These are phyloP conservation scores for Agaricus sinodeliciosus DNA, from an alignment of 768 basidiomycete species.

Conservation along the genomic window DNA sequence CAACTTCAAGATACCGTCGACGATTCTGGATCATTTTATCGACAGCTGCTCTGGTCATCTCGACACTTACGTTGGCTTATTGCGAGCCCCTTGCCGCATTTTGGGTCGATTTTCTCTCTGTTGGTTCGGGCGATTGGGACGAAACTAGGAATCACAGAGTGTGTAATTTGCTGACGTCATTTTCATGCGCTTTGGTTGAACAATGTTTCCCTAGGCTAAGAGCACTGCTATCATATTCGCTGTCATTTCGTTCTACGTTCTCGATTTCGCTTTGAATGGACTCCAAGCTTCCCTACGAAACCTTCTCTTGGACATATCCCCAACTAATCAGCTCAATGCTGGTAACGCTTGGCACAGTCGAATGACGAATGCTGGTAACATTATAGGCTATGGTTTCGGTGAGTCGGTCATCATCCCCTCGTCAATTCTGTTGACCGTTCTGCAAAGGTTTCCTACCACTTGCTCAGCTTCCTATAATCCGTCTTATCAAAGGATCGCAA, in stretches of 20 bases:
- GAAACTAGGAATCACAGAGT: constrained; percentile 61
- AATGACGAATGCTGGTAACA: constrained; percentile 96
- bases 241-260: constrained; percentile 82
- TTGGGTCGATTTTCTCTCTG: constrained; percentile 70
- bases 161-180: constrained; percentile 16
- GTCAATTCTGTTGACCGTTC: constrained; percentile 7
- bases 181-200: not conserved
- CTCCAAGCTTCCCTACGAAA: constrained; percentile 89
- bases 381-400: constrained; percentile 92
- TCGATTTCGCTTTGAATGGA: constrained; percentile 98
- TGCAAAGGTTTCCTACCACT: constrained; percentile 81
- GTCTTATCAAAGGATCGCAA: constrained; percentile 82
- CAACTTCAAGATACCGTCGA: constrained; percentile 82
- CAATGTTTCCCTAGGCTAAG: constrained; percentile 37
- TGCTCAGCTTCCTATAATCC: constrained; percentile 66
- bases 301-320: constrained; percentile 87
- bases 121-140: constrained; percentile 84
- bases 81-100: constrained; percentile 67
- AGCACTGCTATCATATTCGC: constrained; percentile 80
- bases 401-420: constrained; percentile 15
- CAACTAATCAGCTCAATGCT: constrained; percentile 82
- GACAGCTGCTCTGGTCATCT: constrained; percentile 70
- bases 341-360: constrained; percentile 98
- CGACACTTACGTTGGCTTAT: constrained; percentile 78
- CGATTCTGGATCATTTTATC: constrained; percentile 93